Evolutionary conservation across 2,329 filamentous ascomycete genomes (phyloP), one percentile per base, ranked within the genome.

Genomic region (Botrytis sinoallii): DNA sequence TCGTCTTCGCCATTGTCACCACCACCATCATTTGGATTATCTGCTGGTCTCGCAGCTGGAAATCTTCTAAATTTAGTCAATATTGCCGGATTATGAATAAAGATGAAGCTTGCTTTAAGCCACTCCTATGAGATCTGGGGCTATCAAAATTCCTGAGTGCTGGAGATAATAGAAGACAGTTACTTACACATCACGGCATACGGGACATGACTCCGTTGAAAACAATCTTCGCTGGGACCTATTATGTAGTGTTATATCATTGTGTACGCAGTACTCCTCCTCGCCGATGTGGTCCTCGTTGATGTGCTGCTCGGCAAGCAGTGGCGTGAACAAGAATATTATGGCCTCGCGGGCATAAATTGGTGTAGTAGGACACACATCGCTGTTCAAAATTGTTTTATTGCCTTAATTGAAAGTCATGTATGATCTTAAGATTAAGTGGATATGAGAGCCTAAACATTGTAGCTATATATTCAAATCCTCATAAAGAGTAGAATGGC

Each of bases 261-360:
- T 3, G 59, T 4, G 6, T 16, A 0, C 0, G 18, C 18, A 38
- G 32, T 61, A 61, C 16, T 0, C 0, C 0, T 35, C 4, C 2
- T 6, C 0, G 0, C 3, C 10, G 9, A 14, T 61, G 8, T 42
- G 35, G 32, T 35, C 4, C 2, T 6, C 0, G 0, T 7, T 4
- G 9, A 14, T 61, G 8, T 42, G 35, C 38, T 5, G 18, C 2
- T 16, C 38, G 12, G 35, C 25, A 63, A 7, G 60, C 22, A n/a
- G 14, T 25, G 38, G 60, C 18, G 38, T 63, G 25, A 10, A 63
- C 3, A 4, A 63, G 10, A n/a, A n/a, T 25, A 42, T 9, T n/a
- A 10, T 63, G 6, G 6, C 6, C 25, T n/a, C 2, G 4, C 22
- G 12, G 60, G 16, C 38, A 63, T 18, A 7, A 5, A 8, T 63